Base-by-base conservation (phyloP, 257 asterid genomes). In the Pogostemon cablin region DNA sequence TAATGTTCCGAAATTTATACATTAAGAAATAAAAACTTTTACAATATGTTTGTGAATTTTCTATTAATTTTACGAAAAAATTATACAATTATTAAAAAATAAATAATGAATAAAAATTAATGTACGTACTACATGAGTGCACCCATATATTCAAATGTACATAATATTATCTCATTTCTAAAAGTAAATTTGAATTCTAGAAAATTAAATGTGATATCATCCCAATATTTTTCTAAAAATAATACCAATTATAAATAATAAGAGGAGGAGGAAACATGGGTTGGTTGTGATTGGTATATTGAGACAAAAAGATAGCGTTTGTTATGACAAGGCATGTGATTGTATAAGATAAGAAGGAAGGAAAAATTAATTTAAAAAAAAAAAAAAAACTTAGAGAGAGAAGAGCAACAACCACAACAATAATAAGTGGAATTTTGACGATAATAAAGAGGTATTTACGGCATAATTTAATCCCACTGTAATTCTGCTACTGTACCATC, bases 381-480 rank as follows among this genome's bases (percentile, higher is more conserved):
- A 20, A 20, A 25, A 6, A 7, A 72, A 65, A 56, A 63, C 17
- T 49, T 73, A 50, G 57, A 50, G 40, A 17, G 35, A 3, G 48
- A 35, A 79, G 50, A 54, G n/a, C 62, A 53, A 41, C 62, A 60
- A 34, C 34, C 12, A 3, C 6, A 70, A 15, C 61, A 59, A 70
- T 69, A 71, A 75, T 67, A 54, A 67, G 5, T 15, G 80, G 83
- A 72, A 0, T 40, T 69, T 80, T 76, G 81, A 80, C 81, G 50
- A 52, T 32, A 69, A 69, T 50, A 57, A 20, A n/a, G 67, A 80
- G 69, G 75, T 69, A 80, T 76, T 80, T 76, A 80, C 81, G 79
- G 56, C 81, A 50, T 76, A 80, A 58, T 64, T 73, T 64, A 63
- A 72, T 76, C 77, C 65, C 8, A 37, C 72, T 35, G 25, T 76